Conservation (phyloP, 2,329 filamentous ascomycete species). For the Epichloe hybrida region DNA sequence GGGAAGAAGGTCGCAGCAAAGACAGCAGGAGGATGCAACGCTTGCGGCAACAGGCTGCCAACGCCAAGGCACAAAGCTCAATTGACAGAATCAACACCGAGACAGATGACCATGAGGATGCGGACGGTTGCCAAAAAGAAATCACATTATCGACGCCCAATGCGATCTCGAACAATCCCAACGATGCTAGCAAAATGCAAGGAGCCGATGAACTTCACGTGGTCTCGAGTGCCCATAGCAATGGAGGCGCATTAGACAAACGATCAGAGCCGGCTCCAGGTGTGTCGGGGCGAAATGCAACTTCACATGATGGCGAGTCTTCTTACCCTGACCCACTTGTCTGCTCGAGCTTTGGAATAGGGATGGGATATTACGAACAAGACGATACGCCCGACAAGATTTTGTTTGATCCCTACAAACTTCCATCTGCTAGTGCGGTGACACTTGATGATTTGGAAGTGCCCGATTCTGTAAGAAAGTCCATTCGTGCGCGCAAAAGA, state of each 20-base stretch:
- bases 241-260: neutral
- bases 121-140: slow-evolving; percentile 1
- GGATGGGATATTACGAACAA: slow-evolving; percentile 48
- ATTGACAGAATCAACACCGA: slow-evolving; percentile 15
- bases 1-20: slow-evolving; percentile 45
- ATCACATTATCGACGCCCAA: neutral
- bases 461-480: slow-evolving; percentile 42
- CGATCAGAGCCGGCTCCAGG: neutral
- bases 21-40: slow-evolving; percentile 44
- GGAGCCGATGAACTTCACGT: neutral
- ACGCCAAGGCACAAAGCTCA: slow-evolving; percentile 39
- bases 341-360: slow-evolving; percentile 35
- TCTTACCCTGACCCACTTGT: slow-evolving; percentile 37
- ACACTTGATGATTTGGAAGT: slow-evolving; percentile 31
- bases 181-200: neutral
- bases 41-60: slow-evolving; percentile 41
- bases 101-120: slow-evolving; percentile 9
- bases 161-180: neutral
- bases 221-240: neutral
- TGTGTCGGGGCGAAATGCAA: neutral
- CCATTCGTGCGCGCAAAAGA: slow-evolving; percentile 38
- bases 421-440: slow-evolving; percentile 32
- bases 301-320: slow-evolving; percentile 13
- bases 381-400: slow-evolving; percentile 44
- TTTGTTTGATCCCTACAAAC: slow-evolving; percentile 43